A percentile compares a stretch with the other conserved stretches of the same genome.
phyloP scores from a whole-genome alignment of 192 early-diverging fungal genomes.

The Neocallimastix lanati region DNA sequence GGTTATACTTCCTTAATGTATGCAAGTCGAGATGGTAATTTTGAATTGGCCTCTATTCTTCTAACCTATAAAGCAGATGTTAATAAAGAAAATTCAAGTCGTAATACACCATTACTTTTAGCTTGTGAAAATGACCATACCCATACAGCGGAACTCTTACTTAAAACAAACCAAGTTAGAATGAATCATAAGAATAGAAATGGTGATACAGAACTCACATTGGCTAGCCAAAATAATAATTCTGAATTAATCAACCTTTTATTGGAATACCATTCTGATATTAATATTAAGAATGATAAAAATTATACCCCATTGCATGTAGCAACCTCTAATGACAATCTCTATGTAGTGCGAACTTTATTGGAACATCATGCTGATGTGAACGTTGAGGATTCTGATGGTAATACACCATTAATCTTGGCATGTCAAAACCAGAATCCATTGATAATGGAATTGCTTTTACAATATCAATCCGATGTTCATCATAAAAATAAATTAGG shows the following conservation, averaged over 20 bases:
- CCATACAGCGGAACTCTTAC: neutral
- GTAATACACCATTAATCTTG: too few relatives aligned
- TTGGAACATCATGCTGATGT: neutral
- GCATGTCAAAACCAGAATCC: too few relatives aligned
- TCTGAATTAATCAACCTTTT: neutral
- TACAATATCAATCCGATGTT: too few relatives aligned
- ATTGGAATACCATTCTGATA: neutral
- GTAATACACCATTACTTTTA: neutral
- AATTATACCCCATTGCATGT: neutral
- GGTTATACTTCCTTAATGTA: neutral
- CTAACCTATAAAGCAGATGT: neutral
- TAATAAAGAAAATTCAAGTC: neutral
- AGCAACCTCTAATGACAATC: neutral
- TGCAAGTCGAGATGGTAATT: neutral
- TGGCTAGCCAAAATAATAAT: neutral
- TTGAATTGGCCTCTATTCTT: neutral
- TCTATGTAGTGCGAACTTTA: neutral
- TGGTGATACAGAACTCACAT: neutral
- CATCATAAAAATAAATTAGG: too few relatives aligned
- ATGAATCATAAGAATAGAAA: neutral
- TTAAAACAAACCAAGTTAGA: neutral
- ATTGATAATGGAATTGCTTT: too few relatives aligned
- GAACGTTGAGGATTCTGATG: neutral
- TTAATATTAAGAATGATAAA: neutral
- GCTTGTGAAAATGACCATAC: neutral